Evolutionary conservation across 768 basidiomycete genomes (phyloP), one percentile per base, ranked within the genome.

Genomic region (Termitomyces sp.): DNA sequence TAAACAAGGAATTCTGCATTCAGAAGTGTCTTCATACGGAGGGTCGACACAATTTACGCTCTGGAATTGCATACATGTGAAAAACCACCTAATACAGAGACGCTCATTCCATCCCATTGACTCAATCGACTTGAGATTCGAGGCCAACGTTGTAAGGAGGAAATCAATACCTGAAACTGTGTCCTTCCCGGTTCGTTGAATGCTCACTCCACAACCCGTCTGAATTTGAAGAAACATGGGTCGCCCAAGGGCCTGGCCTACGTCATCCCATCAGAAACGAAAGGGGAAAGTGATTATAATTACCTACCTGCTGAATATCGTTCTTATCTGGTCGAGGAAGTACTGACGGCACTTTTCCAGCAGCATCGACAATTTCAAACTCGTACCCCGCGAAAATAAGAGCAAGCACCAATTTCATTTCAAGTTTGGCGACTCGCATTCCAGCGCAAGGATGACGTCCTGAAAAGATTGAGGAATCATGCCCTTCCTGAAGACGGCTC

Each of bases 371-470:
- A 13, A 73, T 54, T 9, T 71, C 69, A 24, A 68, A 74, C 1
- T 76, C 72, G 56, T 68, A 77, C 1, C 68, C 68, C 2, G 67
- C 57, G 13, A 76, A 61, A 8, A 77, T 61, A 7, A 75, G 57
- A 1, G 73, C 70, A 15, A 74, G 53, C 29, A 75, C 68, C 5
- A 73, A 45, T 52, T 77, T 77, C 31, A 77, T 69, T 53, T 76
- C 73, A 6, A 77, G 60, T 56, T 75, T 77, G 8, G 75, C 75
- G 9, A 74, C 56, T 56, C 68, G 69, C 69, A 75, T 74, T 13
- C 76, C 76, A 20, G 65, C 57, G 51, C 76, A 77, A 2, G 73
- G 72, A 59, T 76, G 75, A 6, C 74, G 72, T 37, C 75, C 75
- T 72, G 8, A 6, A 51, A 18, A 45, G 20, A 22, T 18, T 6